phyloP scores from a whole-genome alignment of 257 asterid species.

The Solanum habrochaites region DNA sequence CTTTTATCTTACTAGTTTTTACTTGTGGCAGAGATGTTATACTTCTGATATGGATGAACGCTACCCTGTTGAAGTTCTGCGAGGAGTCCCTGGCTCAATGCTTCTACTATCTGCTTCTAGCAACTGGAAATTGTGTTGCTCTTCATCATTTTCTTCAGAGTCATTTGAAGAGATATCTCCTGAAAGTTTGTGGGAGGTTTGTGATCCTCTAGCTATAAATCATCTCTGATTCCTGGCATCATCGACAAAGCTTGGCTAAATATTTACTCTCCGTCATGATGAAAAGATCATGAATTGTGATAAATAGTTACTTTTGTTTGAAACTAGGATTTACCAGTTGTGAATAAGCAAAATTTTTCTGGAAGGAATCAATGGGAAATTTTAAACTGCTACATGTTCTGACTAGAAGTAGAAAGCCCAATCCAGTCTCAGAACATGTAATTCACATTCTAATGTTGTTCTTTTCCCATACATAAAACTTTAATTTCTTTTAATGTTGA shows the following conservation, averaged over 20 bases:
- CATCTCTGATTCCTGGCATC: background rate
- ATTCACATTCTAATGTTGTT: background rate
- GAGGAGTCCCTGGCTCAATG: conserved; percentile 18
- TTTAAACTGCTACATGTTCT: background rate
- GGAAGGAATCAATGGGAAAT: background rate
- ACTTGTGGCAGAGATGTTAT: conserved; percentile 45
- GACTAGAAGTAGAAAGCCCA: background rate
- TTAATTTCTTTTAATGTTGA: background rate
- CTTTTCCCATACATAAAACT: background rate
- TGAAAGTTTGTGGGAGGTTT: conserved; percentile 90
- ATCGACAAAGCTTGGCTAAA: background rate
- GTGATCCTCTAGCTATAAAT: background rate
- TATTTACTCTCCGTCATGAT: background rate
- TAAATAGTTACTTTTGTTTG: background rate
- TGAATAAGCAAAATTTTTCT: background rate
- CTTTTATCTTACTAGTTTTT: background rate
- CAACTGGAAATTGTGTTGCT: conserved; percentile 47
- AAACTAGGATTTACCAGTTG: background rate
- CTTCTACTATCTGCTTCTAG: conserved; percentile 12
- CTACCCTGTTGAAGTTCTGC: conserved; percentile 19
- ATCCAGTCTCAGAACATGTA: background rate
- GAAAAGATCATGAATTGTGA: background rate
- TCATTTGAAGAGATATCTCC: conserved; percentile 39
- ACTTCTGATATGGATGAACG: conserved; percentile 30
- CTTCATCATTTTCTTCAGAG: conserved; percentile 33